These are phyloP conservation scores for Mucor lusitanicus DNA, from an alignment of 371 early-diverging fungal genomes.

Conservation along the genomic window DNA sequence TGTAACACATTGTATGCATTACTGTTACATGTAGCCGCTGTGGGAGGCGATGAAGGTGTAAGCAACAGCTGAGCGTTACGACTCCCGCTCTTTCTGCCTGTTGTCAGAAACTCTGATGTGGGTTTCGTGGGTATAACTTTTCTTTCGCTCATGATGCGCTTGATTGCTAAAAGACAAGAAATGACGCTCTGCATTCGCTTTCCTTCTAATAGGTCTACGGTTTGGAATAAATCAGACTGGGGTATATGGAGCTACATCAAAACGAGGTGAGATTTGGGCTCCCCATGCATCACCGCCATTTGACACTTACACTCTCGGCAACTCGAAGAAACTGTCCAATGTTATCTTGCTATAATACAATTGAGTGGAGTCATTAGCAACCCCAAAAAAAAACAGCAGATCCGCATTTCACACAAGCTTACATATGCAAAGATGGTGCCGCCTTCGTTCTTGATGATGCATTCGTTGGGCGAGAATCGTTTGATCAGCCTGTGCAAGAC, in stretches of 20 bases:
- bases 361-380: not conserved
- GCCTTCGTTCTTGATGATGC: constrained; percentile 22
- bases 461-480: constrained; percentile 20
- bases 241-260: constrained; percentile 69
- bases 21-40: not conserved
- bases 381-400: not conserved
- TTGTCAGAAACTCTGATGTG: not conserved
- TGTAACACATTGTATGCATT: not conserved
- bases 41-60: constrained; percentile 1
- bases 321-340: constrained; percentile 66
- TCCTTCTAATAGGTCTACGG: constrained; percentile 90
- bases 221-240: constrained; percentile 88
- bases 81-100: not conserved
- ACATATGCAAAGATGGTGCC: constrained; percentile 25
- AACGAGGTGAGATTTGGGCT: not conserved
- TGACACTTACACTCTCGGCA: constrained; percentile 46
- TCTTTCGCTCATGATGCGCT: constrained; percentile 25
- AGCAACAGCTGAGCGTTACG: not conserved
- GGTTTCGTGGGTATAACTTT: constrained; percentile 9
- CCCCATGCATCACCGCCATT: not conserved
- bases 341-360: constrained; percentile 74
- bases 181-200: constrained; percentile 79
- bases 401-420: not conserved
- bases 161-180: constrained; percentile 21
- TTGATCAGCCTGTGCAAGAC: constrained; percentile 14